Evolutionary conservation across 108 stramenopile genomes (phyloP), one percentile per base, ranked within the genome.

Genomic region (Discostella pseudostelligera): DNA sequence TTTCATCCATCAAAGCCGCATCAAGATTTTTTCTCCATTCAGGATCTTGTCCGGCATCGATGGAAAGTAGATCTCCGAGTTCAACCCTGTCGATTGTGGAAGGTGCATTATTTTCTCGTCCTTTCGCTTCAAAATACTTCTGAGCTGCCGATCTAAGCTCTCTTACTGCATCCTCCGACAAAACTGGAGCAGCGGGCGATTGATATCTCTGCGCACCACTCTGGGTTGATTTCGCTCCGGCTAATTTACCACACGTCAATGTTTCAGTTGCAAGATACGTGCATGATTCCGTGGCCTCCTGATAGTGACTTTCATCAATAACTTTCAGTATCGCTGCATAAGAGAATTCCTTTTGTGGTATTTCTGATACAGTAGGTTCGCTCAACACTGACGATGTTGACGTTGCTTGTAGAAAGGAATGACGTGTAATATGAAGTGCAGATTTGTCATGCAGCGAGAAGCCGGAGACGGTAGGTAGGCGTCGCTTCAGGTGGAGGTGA

Each of bases 261-360:
- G 36, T 48, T 57, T 75, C 74, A 28, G 17, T 35, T 6, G 61
- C 61, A 32, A 75, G 74, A 22, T 68, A 75, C 0, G 74, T 20
- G 20, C 74, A 75, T 13, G 61, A 56, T n/a, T 56, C 10, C 3
- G 40, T 46, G 14, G 65, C 39, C 19, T 67, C 63, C 19, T 39
- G 61, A 42, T 58, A 37, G 39, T 75, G 74, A 14, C 25, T 54
- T 28, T 67, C 74, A 50, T 75, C 74, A 49, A 75, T 44, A 2
- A 43, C 74, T 50, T 63, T 63, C 5, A 75, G 61, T 6, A 75
- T 67, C 8, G 74, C 26, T 42, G 74, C 42, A 50, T 68, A 75
- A 4, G 67, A 68, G 39, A 75, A 54, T 62, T 62, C 40, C 42
- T 42, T 68, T 0, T 29, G 36, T 42, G 42, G 22, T 11, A n/a